Evolutionary conservation across 805 yeast genomes (phyloP), one percentile per base, ranked within the genome.

Genomic region (Zygoascus bituminiphila): DNA sequence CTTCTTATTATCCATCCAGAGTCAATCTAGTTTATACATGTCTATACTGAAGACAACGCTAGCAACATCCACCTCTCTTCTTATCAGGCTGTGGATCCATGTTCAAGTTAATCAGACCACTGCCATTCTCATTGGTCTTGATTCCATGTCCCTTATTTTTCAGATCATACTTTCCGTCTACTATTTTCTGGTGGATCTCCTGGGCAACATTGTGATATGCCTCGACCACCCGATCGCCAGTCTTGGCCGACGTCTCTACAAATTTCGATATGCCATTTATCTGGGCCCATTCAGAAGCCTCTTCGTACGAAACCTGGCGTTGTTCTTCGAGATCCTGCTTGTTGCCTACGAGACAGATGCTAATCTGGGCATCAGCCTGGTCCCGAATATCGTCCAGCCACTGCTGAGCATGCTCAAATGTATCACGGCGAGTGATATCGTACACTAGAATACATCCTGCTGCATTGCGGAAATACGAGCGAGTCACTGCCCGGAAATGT

Each of bases 321-420:
- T 25, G 69, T 50, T 24, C 44, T 10, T 48, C 55, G 38, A 87
- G 60, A 63, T 89, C 96, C 8, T 65, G 52, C 66, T 88, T 88
- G 62, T 84, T 89, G 1, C 96, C 96, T 6, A 88, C 82, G 9
- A 88, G 62, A 44, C 86, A 79, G 48, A 88, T 83, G 41, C 84
- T 78, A 44, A 88, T 77, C 39, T 80, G 78, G 84, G 57, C 72
- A 51, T 77, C 75, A 20, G 84, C 82, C 76, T 86, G 88, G 15
- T 70, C 65, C 54, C 77, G 70, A 54, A 88, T 84, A 64, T 88
- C 96, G 33, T 70, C 59, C 55, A 82, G 77, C 96, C 96, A 88
- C 57, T 77, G 80, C 22, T 66, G 57, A 60, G 57, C 67, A 40
- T 63, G 53, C 23, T 55, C 54, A 49, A 64, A 65, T 7, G 69